A percentile compares a stretch with the other conserved stretches of the same genome.
Evolutionary conservation across 192 early-diverging fungal species (phyloP).

Genomic region (Backusella luteola): DNA sequence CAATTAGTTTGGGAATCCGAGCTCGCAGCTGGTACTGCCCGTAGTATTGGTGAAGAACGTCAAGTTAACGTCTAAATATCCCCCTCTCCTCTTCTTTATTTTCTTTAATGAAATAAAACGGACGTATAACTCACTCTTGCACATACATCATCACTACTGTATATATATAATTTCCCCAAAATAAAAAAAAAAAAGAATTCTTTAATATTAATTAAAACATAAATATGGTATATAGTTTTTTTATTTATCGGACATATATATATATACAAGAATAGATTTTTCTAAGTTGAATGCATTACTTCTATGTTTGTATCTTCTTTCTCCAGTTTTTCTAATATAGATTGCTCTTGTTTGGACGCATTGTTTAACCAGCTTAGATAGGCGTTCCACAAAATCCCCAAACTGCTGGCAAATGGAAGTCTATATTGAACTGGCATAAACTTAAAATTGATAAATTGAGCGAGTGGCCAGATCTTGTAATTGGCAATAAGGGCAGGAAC

Average conservation of each 20-base stretch:
- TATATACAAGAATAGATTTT: background rate
- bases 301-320: background rate
- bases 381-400: conserved; percentile 75
- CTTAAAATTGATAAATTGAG: conserved; percentile 72
- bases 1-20: conserved; percentile 38
- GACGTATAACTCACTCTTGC: background rate
- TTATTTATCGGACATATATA: background rate
- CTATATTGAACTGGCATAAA: conserved; percentile 64
- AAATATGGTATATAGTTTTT: background rate
- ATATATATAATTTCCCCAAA: background rate
- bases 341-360: conserved; percentile 24
- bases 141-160: background rate
- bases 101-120: conserved; percentile 3
- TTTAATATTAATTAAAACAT: background rate
- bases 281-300: background rate
- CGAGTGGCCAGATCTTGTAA: conserved; percentile 72
- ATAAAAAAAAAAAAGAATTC: background rate
- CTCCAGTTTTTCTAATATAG: background rate
- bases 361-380: conserved; percentile 72
- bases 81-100: background rate
- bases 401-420: conserved; percentile 67
- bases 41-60: conserved; percentile 26
- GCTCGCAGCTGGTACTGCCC: conserved; percentile 13
- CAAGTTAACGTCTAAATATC: conserved; percentile 23
- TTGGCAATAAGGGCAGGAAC: conserved; percentile 62